Evolutionary conservation across 306 rosid species (phyloP), one percentile per base, ranked within the genome.

Genomic region (Rubus parviflorus): DNA sequence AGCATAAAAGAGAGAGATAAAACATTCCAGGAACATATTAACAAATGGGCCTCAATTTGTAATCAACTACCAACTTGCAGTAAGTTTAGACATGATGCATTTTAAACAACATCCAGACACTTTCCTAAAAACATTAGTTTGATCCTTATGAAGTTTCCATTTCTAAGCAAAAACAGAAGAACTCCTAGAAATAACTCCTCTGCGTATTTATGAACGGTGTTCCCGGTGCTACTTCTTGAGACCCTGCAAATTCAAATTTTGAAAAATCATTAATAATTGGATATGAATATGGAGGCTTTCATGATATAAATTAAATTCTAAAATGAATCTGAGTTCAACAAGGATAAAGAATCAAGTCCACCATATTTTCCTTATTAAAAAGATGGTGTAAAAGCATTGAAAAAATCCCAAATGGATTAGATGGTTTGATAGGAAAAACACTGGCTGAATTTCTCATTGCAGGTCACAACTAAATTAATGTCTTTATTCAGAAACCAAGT

Each of bases 241-340:
- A 61, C 43, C 80, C 84, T 81, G 84, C 73, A 76, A 63, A 51
- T 25, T 14, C 4, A 23, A 25, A 54, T 3, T 38, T 0, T 10
- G 35, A 56, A 57, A 6, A 68, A 48, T 8, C 30, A 70, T 52
- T 25, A 25, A 15, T 0, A 41, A 25, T 42, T 5, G n/a, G 13
- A 51, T 5, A 43, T 62, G 19, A 65, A 30, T 30, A 30, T 1
- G 35, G 35, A 30, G 35, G 35, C 35, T 30, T 30, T 53, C 68
- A 30, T 40, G 8, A 56, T 57, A 48, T 15, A 8, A 17, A 9
- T 65, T 41, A 54, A 7, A 65, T 67, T 41, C 8, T 22, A 8
- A 46, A 45, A 38, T 16, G 20, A 7, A 43, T 2, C 6, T 4
- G 3, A 19, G 8, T 4, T 42, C 7, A 57, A 22, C 14, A 60